phyloP scores from a whole-genome alignment of 2,329 filamentous ascomycete genomes.

The Sporothrix inflata region DNA sequence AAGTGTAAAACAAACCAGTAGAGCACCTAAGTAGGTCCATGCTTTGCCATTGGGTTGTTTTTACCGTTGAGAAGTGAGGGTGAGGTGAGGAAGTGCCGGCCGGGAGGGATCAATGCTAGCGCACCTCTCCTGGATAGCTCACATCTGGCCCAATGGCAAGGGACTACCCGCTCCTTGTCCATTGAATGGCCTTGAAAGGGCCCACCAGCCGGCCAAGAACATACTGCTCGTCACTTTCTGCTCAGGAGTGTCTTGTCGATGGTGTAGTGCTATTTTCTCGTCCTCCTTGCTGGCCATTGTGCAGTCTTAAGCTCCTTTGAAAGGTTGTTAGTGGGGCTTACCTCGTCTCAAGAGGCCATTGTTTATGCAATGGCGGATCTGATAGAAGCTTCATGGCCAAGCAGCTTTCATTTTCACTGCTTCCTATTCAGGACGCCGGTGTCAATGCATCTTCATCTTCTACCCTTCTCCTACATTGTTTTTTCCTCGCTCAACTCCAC shows the following conservation, averaged over 20 bases:
- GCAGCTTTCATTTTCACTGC: background rate
- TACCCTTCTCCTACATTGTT: background rate
- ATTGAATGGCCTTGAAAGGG: background rate
- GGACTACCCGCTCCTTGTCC: background rate
- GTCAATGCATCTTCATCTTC: background rate
- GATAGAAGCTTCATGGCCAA: background rate
- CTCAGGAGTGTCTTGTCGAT: constrained; percentile 9
- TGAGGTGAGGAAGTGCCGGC: background rate
- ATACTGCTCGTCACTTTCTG: background rate
- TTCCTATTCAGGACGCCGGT: background rate
- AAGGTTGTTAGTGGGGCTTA: background rate
- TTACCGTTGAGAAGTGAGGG: background rate
- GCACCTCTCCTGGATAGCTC: background rate
- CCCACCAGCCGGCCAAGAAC: background rate
- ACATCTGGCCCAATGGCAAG: background rate
- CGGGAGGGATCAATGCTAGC: background rate
- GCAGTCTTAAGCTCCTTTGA: background rate
- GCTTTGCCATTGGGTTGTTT: no score
- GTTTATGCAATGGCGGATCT: background rate
- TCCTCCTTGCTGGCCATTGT: no score
- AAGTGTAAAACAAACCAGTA: background rate
- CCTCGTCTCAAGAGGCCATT: background rate
- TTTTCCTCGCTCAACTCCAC: background rate
- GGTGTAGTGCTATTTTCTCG: background rate
- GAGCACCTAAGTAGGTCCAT: background rate